Percentiles rank a stretch among this genome's conserved stretches.
phyloP scores from a whole-genome alignment of 2,329 filamentous ascomycete species.

The Geosmithia flava region DNA sequence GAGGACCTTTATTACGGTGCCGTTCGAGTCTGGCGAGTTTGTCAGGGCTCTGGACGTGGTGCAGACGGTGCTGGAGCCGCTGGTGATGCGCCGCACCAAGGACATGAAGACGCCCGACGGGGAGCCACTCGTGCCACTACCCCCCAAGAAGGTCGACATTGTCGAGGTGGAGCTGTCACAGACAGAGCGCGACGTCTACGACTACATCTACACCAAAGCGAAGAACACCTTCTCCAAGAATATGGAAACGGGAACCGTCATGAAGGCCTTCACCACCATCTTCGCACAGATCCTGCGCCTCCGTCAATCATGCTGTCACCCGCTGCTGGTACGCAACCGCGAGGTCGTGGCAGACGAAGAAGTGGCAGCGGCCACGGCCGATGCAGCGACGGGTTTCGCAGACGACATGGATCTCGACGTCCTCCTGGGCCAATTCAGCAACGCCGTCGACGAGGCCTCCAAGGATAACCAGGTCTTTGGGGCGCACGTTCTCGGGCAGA shows the following conservation, averaged over 20 bases:
- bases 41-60: constrained; percentile 90
- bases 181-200: constrained; percentile 81
- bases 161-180: constrained; percentile 78
- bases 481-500: constrained; percentile 78
- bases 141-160: constrained; percentile 70
- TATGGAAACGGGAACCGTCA: constrained; percentile 78
- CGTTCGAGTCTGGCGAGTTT: constrained; percentile 92
- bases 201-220: constrained; percentile 74
- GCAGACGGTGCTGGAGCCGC: constrained; percentile 86
- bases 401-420: constrained; percentile 94
- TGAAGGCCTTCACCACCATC: constrained; percentile 94
- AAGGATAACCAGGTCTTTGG: constrained; percentile 56
- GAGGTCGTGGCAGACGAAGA: constrained; percentile 79
- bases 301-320: constrained; percentile 89
- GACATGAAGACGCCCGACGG: constrained; percentile 95
- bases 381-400: constrained; percentile 67
- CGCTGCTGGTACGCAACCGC: constrained; percentile 75
- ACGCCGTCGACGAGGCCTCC: constrained; percentile 48
- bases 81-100: constrained; percentile 92
- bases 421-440: constrained; percentile 74
- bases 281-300: constrained; percentile 92
- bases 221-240: constrained; percentile 79
- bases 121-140: constrained; percentile 61
- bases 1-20: constrained; percentile 96
- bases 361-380: constrained; percentile 60